Percentiles rank a stretch among this genome's conserved stretches.
Conservation (phyloP, 179 eudicot genomes). For the Camellia oleifera region DNA sequence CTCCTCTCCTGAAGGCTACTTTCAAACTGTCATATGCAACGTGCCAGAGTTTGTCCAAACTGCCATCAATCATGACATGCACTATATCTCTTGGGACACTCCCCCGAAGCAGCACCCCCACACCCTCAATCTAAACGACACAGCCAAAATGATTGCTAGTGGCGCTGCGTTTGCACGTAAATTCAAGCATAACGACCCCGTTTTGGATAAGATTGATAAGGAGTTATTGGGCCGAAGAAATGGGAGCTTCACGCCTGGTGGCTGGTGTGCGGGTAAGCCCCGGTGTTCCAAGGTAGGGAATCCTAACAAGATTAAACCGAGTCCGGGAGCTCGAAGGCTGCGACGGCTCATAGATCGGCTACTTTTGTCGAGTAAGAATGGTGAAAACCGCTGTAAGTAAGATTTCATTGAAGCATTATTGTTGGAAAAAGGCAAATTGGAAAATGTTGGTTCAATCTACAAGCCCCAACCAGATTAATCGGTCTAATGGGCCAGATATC, state of each 20-base stretch:
- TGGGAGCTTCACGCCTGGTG: conserved; percentile 72
- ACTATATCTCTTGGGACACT: conserved; percentile 79
- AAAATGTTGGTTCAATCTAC: conserved; percentile 17
- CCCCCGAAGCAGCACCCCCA: conserved; percentile 91
- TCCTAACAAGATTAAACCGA: conserved; percentile 45
- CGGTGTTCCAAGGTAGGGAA: conserved; percentile 58
- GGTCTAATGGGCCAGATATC: too few species aligned
- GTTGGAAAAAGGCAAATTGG: not conserved
- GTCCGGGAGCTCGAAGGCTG: conserved; percentile 73
- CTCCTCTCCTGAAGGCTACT: conserved; percentile 89
- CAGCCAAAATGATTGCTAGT: conserved; percentile 50
- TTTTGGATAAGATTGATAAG: conserved; percentile 62
- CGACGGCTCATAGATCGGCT: conserved; percentile 41
- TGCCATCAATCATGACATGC: conserved; percentile 74
- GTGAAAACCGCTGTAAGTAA: conserved; percentile 53
- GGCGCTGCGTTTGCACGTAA: conserved; percentile 81
- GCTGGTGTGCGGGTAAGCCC: conserved; percentile 70
- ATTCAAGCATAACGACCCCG: conserved; percentile 51
- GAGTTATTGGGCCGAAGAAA: conserved; percentile 55
- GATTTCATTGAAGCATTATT: conserved; percentile 24
- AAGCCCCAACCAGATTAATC: not conserved
- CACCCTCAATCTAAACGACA: conserved; percentile 49
- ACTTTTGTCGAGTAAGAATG: conserved; percentile 34
- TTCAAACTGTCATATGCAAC: conserved; percentile 85
- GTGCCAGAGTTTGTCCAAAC: conserved; percentile 58